Evolutionary conservation across 805 yeast genomes (phyloP).

Genomic region (Starmerella lactis-condensi): DNA sequence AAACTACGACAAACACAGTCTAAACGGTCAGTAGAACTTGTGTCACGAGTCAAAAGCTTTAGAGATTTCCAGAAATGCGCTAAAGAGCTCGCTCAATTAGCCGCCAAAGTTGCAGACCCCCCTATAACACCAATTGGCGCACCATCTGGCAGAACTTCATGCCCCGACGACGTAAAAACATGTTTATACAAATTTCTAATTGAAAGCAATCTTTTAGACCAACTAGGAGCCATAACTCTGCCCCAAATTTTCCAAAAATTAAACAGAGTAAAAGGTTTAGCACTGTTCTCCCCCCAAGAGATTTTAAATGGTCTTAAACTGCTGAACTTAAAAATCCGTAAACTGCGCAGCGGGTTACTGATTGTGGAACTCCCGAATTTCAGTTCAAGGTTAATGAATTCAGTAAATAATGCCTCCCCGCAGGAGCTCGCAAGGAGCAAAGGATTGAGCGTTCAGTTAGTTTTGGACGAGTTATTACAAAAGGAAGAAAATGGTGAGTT

Average conservation of each 20-base stretch:
- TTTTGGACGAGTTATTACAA: conserved; percentile 43
- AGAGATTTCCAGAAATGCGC: conserved; percentile 76
- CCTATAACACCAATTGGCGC: too few relatives aligned
- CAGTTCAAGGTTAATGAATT: background rate
- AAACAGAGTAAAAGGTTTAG: too few relatives aligned
- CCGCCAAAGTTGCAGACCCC: conserved; percentile 11
- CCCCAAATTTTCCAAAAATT: too few relatives aligned
- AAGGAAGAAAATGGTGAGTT: conserved; percentile 40
- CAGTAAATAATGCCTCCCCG: conserved; percentile 20
- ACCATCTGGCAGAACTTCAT: too few relatives aligned
- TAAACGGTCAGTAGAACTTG: conserved; percentile 10
- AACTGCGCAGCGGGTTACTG: conserved; percentile 12
- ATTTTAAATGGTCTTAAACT: too few relatives aligned
- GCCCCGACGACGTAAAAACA: too few relatives aligned
- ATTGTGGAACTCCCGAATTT: background rate
- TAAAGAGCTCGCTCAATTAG: conserved; percentile 54
- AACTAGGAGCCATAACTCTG: too few relatives aligned
- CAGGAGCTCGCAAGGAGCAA: conserved; percentile 28
- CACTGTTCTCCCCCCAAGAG: too few relatives aligned
- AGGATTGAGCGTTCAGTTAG: conserved; percentile 48
- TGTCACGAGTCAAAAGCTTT: conserved; percentile 57
- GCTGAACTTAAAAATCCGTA: conserved; percentile 10
- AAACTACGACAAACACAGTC: background rate
- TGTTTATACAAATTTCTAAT: too few relatives aligned
- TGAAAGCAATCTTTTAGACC: too few relatives aligned